These are phyloP conservation scores for Coniosporium apollinis DNA, from an alignment of 495 filamentous ascomycete species.

Conservation along the genomic window DNA sequence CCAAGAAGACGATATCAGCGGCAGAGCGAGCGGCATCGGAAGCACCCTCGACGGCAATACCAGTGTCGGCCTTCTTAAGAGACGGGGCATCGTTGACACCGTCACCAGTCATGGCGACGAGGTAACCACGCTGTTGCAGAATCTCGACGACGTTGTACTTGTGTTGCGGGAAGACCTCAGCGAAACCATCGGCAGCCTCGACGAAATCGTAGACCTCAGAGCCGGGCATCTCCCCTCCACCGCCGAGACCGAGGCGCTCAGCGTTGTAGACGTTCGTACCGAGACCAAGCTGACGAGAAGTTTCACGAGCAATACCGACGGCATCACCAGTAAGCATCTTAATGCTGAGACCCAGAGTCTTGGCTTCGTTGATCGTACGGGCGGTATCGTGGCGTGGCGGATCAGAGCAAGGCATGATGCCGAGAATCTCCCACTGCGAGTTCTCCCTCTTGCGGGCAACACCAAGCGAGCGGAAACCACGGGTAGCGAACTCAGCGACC, in stretches of 20 bases:
- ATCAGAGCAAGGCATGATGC: constrained; percentile 86
- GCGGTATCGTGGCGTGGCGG: constrained; percentile 84
- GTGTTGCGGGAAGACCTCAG: constrained; percentile 93
- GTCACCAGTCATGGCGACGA: constrained; percentile 96
- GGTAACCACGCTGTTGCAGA: constrained; percentile 87
- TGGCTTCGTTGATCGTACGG: constrained; percentile 78
- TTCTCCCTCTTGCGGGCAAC: constrained; percentile 72
- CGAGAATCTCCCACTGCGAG: constrained; percentile 72
- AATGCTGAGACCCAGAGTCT: constrained; percentile 70
- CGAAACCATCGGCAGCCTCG: constrained; percentile 87
- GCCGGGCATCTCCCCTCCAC: constrained; percentile 78
- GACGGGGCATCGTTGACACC: constrained; percentile 96
- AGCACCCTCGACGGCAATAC: constrained; percentile 87
- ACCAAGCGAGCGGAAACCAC: constrained; percentile 85
- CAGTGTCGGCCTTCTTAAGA: constrained; percentile 86
- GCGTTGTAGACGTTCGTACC: constrained; percentile 92
- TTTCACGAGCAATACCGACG: constrained; percentile 82
- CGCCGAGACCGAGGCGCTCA: constrained; percentile 67
- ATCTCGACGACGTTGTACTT: constrained; percentile 97
- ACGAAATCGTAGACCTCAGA: constrained; percentile 90
- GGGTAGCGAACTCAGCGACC: constrained; percentile 74
- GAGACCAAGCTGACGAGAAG: constrained; percentile 74
- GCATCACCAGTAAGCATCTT: constrained; percentile 98
- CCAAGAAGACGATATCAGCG: constrained; percentile 82
- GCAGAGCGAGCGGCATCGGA: constrained; percentile 86